Evolutionary conservation across 768 basidiomycete species (phyloP), one percentile per base, ranked within the genome.

Genomic region (Lanmaoa rubissima): DNA sequence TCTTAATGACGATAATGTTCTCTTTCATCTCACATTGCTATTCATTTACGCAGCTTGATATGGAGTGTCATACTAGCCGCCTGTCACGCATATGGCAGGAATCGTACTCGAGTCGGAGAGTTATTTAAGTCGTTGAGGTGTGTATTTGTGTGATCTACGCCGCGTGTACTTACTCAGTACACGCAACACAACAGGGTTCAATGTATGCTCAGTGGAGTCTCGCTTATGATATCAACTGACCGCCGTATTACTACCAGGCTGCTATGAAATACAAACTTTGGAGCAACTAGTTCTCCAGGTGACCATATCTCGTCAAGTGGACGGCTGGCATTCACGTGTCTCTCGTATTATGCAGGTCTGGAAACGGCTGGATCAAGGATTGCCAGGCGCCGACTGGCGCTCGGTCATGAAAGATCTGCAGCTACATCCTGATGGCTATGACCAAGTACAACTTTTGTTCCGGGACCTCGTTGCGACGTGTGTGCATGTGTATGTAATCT

Each of bases 201-300:
- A 64, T 62, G 68, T 69, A 64, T 43, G 56, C 48, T 36, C 46
- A 16, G 48, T 61, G 53, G 55, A 55, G 57, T 54, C 43, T 17
- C 52, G 53, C 36, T 55, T 50, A 55, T 50, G 58, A 45, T 52
- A 48, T 49, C 50, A 48, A 39, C 49, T 47, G 57, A 60, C 55
- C 52, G 50, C 61, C 42, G 31, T 57, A 67, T 69, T 64, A 58
- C 55, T 47, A 51, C 51, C 45, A 73, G 68, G 66, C 52, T 71
- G 67, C 61, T 73, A 72, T 67, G 75, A 78, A 64, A 69, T 76
- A 50, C 71, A 74, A 58, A 72, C 73, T 21, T 63, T 68, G 39
- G 72, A 75, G 47, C 60, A 69, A 59, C 68, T 75, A 58, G 68
- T 73, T 28, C 59, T 66, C 17, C 58, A 69, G 67, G 71, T 49